phyloP scores from a whole-genome alignment of 768 basidiomycete genomes.

The Boletellus ananiceps region DNA sequence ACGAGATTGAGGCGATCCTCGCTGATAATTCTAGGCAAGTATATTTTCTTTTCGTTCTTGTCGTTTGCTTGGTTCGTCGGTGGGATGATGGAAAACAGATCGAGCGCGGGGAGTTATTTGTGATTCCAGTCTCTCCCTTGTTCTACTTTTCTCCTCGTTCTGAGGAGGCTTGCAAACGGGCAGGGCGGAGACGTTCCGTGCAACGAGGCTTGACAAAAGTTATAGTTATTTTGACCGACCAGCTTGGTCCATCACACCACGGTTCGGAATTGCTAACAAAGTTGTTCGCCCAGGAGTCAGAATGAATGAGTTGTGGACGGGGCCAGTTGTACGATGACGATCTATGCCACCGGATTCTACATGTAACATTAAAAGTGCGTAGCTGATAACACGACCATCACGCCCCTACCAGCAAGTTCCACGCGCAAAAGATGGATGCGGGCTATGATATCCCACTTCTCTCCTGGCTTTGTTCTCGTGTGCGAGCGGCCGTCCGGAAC shows the following conservation, averaged over 20 bases:
- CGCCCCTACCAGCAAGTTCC: no score
- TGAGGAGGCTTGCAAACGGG: conserved; percentile 26
- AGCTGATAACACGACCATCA: conserved; percentile 8
- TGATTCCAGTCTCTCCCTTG: conserved; percentile 23
- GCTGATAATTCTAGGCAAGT: conserved; percentile 7
- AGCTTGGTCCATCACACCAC: neutral
- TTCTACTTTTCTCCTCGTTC: conserved; percentile 22
- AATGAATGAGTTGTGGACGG: conserved; percentile 5
- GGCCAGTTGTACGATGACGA: neutral
- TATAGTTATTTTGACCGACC: conserved; percentile 33
- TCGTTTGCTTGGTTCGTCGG: conserved; percentile 9
- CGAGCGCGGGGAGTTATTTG: conserved; percentile 21
- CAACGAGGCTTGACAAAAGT: conserved; percentile 19
- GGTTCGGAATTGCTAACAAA: conserved; percentile 6
- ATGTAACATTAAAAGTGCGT: neutral
- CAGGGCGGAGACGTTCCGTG: conserved; percentile 22
- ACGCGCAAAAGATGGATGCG: neutral
- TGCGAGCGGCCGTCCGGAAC: conserved; percentile 60
- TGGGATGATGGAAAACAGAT: conserved; percentile 26
- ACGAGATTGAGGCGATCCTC: neutral
- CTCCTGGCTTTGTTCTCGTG: conserved; percentile 33
- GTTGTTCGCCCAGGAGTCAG: neutral
- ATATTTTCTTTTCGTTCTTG: neutral
- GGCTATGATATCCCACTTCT: conserved; percentile 1
- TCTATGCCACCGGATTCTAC: conserved; percentile 1